phyloP scores from a whole-genome alignment of 306 rosid species.

The Cyamopsis tetragonoloba region DNA sequence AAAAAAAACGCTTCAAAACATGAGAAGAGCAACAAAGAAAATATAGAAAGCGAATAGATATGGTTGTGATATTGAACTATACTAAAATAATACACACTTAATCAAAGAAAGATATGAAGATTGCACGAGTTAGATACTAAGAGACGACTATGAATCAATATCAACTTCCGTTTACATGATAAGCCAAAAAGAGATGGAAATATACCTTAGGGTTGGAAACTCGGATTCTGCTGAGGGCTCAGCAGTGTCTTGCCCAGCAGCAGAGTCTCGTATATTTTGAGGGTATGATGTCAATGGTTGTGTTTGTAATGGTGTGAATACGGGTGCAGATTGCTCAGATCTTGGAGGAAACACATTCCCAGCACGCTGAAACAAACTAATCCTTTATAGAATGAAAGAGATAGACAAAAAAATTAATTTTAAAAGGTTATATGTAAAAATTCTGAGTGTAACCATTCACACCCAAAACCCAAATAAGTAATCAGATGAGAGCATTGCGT shows the following conservation, averaged over 20 bases:
- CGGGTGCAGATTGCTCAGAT: conserved; percentile 79
- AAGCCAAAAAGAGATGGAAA: conserved; percentile 9
- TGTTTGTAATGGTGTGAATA: conserved; percentile 90
- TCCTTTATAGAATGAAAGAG: neutral
- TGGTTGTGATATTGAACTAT: too few relatives aligned
- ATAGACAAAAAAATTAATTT: neutral
- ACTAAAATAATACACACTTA: too few relatives aligned
- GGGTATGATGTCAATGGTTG: conserved; percentile 85
- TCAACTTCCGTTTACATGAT: conserved; percentile 11
- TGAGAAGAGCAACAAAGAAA: neutral
- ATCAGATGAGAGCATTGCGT: conserved; percentile 1
- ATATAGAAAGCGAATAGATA: neutral
- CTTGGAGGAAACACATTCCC: conserved; percentile 97
- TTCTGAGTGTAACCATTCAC: neutral
- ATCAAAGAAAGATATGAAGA: too few relatives aligned
- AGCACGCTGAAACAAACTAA: conserved; percentile 66
- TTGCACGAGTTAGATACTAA: too few relatives aligned
- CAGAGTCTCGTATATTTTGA: conserved; percentile 55
- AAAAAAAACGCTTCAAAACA: neutral
- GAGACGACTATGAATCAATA: neutral
- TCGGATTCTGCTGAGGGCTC: conserved; percentile 80
- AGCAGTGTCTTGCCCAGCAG: conserved; percentile 48
- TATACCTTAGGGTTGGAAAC: conserved; percentile 79
- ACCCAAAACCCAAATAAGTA: neutral
- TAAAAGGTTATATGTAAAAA: neutral